A percentile compares a stretch with the other conserved stretches of the same genome.
phyloP scores from a whole-genome alignment of 129 eudicot species.

The Helianthus tuberosus region DNA sequence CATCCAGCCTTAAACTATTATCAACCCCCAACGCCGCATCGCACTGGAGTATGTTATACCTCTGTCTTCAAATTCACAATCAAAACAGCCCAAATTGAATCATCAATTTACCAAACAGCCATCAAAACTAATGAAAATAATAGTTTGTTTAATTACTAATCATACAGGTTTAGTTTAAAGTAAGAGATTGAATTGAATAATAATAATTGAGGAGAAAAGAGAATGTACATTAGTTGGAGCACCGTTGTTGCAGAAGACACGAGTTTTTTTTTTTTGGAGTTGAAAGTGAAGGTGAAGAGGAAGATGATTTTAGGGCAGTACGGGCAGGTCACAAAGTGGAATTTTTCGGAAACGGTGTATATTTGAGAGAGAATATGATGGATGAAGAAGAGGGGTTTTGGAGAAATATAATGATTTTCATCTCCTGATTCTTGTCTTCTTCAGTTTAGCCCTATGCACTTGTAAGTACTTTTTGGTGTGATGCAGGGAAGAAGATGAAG shows the following conservation, averaged over 20 bases:
- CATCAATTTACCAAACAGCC: background rate
- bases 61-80: slow-evolving; percentile 63
- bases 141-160: too few relatives aligned
- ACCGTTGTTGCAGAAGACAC: slow-evolving; percentile 66
- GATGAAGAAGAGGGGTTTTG: too few relatives aligned
- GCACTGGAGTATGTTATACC: slow-evolving; percentile 78
- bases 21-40: slow-evolving; percentile 79
- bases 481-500: too few relatives aligned
- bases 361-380: too few relatives aligned
- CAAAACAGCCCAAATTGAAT: slow-evolving; percentile 15
- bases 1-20: slow-evolving; percentile 66
- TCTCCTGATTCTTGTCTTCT: too few relatives aligned
- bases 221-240: slow-evolving; percentile 78
- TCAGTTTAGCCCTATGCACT: too few relatives aligned
- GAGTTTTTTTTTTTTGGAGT: slow-evolving; percentile 80
- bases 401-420: too few relatives aligned
- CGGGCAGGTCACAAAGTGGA: slow-evolving; percentile 79
- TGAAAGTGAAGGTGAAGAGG: slow-evolving; percentile 78
- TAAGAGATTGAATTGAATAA: too few relatives aligned
- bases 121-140: too few relatives aligned
- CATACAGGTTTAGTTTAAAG: too few relatives aligned
- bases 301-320: slow-evolving; percentile 60
- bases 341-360: slow-evolving; percentile 40
- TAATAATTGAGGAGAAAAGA: background rate
- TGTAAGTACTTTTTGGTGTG: too few relatives aligned